Evolutionary conservation across 2,329 filamentous ascomycete species (phyloP), one percentile per base, ranked within the genome.

Genomic region (Alternaria ventricosa): DNA sequence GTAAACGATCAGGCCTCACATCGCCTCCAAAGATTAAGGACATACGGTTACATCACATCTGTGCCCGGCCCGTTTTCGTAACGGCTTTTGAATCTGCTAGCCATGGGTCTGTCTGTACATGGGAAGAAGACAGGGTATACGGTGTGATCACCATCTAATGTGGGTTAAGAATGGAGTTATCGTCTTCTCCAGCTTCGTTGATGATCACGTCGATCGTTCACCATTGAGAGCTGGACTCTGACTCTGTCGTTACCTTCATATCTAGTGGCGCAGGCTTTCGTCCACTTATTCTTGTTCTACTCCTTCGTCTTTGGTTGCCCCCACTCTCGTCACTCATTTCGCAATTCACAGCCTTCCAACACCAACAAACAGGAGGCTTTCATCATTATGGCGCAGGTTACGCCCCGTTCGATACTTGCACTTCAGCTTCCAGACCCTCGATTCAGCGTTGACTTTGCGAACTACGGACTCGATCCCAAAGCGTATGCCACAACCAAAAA

Each of bases 341-440:
- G 1, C 18, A 20, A n/a, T 13, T 15, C 1, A 12, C 11, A 20
- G 11, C 44, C 23, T 2, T 15, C 7, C 10, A 28, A 46, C 20
- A 25, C 12, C 22, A 13, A 47, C 30, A 62, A 9, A 3, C 4
- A 41, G 36, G n/a, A 41, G n/a, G n/a, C n/a, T 41, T 41, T 67
- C 46, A 36, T 45, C 57, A 61, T 10, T 9, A 73, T 74, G 71
- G 58, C 68, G 25, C 46, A 66, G 28, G 46, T 57, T 63, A 55
- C 63, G 43, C 59, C 68, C 27, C 65, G 66, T 23, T 61, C 64
- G 13, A 57, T 63, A 43, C 66, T 73, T 10, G 64, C 70, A 28
- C 65, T 73, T n/a, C 53, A 67, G n/a, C 63, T 75, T 10, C 72
- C 72, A 8, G 71, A 64, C 57, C 63, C 64, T 60, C 70, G 67